Percentiles rank a stretch among this genome's conserved stretches.
Conservation (phyloP, 2,329 filamentous ascomycete species). For the Aureobasidium zeae region DNA sequence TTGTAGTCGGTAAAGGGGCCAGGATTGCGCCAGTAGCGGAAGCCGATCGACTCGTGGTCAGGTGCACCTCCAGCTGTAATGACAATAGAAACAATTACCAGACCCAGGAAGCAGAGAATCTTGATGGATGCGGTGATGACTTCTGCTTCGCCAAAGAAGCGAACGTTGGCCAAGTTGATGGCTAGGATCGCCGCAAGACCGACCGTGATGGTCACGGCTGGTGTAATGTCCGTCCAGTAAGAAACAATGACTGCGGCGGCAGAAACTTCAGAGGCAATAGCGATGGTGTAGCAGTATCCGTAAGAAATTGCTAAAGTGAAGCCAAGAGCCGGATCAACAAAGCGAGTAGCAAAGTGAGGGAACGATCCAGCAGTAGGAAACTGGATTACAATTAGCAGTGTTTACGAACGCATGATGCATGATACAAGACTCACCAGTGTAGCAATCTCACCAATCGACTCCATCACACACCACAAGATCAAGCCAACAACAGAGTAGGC, state of each 20-base stretch:
- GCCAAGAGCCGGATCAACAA: conserved; percentile 39
- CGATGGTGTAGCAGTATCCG: conserved; percentile 24
- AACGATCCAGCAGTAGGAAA: conserved; percentile 30
- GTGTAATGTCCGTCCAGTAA: conserved; percentile 22
- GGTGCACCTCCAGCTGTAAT: conserved; percentile 35
- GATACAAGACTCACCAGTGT: conserved; percentile 24
- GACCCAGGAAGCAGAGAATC: conserved; percentile 30
- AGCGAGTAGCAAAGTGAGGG: conserved; percentile 27
- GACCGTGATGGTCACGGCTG: conserved; percentile 19
- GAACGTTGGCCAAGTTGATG: conserved; percentile 22
- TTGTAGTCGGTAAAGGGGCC: conserved; percentile 25
- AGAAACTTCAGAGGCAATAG: conserved; percentile 22
- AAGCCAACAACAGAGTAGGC: conserved; percentile 35
- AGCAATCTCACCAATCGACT: conserved; percentile 29
- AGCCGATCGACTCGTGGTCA: conserved; percentile 26
- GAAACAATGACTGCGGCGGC: conserved; percentile 22
- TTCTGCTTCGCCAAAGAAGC: conserved; percentile 20
- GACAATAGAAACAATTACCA: conserved; percentile 31
- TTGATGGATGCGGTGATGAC: conserved; percentile 25
- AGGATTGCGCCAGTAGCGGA: conserved; percentile 21
- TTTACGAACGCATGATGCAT: no score
- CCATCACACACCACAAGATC: conserved; percentile 29
- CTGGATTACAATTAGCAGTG: conserved; percentile 11
- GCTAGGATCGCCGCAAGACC: conserved; percentile 19
- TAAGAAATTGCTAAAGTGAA: conserved; percentile 29